Percentiles rank a stretch among this genome's conserved stretches.
These are phyloP conservation scores for Lotus japonicus DNA, from an alignment of 306 rosid genomes.

Conservation along the genomic window DNA sequence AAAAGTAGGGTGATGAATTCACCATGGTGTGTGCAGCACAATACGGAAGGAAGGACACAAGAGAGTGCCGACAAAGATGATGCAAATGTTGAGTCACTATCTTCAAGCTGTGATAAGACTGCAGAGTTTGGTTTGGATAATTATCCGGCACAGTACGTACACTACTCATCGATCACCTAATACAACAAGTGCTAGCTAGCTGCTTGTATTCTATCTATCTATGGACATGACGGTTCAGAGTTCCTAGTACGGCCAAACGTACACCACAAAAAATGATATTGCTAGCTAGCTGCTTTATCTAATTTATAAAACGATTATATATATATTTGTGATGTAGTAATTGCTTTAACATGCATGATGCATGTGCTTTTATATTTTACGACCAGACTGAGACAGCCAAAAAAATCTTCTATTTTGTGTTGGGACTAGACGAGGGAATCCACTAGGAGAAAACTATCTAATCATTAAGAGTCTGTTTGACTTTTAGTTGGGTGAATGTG, in stretches of 20 bases:
- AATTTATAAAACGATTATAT: no score
- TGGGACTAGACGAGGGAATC: neutral
- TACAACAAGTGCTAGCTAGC: neutral
- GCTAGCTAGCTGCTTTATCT: no score
- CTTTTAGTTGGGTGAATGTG: no score
- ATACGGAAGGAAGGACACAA: no score
- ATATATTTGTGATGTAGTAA: no score
- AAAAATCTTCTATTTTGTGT: constrained; percentile 8
- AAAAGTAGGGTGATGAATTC: no score
- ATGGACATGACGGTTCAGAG: neutral
- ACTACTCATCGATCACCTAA: no score
- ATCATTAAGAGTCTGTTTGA: no score
- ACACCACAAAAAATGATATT: constrained; percentile 4
- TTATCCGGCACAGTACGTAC: neutral
- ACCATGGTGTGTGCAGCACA: no score
- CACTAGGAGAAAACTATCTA: neutral
- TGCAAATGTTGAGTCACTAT: constrained; percentile 8
- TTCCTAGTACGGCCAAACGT: neutral
- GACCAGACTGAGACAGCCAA: neutral
- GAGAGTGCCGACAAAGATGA: neutral
- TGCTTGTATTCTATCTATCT: neutral
- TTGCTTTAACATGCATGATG: no score
- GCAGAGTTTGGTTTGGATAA: neutral
- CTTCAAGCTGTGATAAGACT: neutral
- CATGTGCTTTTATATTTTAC: neutral